Base-by-base conservation (phyloP, 371 early-diverging fungal species). In the Funneliformis caledonium region DNA sequence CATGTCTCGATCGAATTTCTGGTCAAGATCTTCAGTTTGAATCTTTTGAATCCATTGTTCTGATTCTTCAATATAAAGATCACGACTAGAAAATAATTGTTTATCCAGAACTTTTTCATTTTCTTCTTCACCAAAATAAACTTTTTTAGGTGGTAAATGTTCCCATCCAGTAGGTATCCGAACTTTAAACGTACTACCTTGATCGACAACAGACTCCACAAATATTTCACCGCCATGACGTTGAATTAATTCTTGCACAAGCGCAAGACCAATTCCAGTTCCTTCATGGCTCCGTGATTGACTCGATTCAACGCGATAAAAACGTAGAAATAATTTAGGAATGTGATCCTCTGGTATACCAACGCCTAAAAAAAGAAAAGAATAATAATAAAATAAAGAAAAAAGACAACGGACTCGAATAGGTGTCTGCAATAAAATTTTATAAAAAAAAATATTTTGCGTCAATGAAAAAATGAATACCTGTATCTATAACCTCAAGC, bases 191-290 rank as follows among this genome's bases (percentile, higher is more conserved):
- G 83, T 85, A 1, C 86, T 80, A 9, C 88, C 88, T 48, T 76
- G 80, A 56, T 81, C 84, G 12, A 84, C 81, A 12, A 69, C 75
- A 16, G 84, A 84, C 5, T 80, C 69, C 16, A 87, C 88, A 4
- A 76, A 76, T 2, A 88, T 83, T 10, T 64, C 68, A 4, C 88
- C 88, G n/a, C 84, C 85, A 72, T 88, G 88, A 5, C 88, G 81
- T 19, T 83, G 84, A 12, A 85, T 83, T 50, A 88, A 81, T 69
- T 88, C 88, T 61, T 86, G 84, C 19, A 86, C 87, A 1, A 87
- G 72, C 1, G 86, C 82, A 19, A 88, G 81, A 5, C 87, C 88
- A 31, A 87, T 87, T 3, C 86, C 88, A 14, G 86, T 88, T n/a
- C 88, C 88, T 76, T 88, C 88, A 43, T 84, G 81, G 8, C 85